These are phyloP conservation scores for Didymosphaeria variabile DNA, from an alignment of 2,329 filamentous ascomycete species.

Conservation along the genomic window DNA sequence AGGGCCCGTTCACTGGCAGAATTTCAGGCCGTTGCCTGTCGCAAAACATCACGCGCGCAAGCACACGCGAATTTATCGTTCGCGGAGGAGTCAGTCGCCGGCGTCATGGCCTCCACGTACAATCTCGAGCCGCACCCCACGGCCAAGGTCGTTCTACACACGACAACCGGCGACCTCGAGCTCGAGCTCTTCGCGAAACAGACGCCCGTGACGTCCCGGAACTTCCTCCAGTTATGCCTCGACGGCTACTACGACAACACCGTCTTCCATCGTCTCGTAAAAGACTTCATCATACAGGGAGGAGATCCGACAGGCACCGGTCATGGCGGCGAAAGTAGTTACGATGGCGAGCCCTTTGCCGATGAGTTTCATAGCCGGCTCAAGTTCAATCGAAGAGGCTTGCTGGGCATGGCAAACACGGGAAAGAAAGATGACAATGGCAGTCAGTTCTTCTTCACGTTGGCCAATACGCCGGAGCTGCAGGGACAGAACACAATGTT, in stretches of 20 bases:
- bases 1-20: constrained; percentile 29
- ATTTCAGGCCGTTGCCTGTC: constrained; percentile 23
- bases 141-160: constrained; percentile 89
- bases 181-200: constrained; percentile 97
- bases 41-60: constrained; percentile 18
- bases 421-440: constrained; percentile 81
- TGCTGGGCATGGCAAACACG: constrained; percentile 96
- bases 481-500: constrained; percentile 93
- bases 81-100: constrained; percentile 8
- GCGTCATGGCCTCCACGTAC: constrained; percentile 83
- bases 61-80: constrained; percentile 12
- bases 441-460: constrained; percentile 96
- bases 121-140: constrained; percentile 95
- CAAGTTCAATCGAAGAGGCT: constrained; percentile 89
- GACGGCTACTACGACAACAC: constrained; percentile 96
- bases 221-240: constrained; percentile 93
- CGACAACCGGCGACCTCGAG: constrained; percentile 85
- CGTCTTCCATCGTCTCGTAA: constrained; percentile 91
- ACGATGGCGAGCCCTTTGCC: constrained; percentile 80
- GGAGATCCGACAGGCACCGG: constrained; percentile 95
- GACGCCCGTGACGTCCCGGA: constrained; percentile 87
- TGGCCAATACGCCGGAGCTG: constrained; percentile 83
- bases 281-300: constrained; percentile 92
- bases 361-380: constrained; percentile 93
- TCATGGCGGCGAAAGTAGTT: constrained; percentile 90